These are phyloP conservation scores for Alternaria solani DNA, from an alignment of 2,329 filamentous ascomycete species.

Conservation along the genomic window DNA sequence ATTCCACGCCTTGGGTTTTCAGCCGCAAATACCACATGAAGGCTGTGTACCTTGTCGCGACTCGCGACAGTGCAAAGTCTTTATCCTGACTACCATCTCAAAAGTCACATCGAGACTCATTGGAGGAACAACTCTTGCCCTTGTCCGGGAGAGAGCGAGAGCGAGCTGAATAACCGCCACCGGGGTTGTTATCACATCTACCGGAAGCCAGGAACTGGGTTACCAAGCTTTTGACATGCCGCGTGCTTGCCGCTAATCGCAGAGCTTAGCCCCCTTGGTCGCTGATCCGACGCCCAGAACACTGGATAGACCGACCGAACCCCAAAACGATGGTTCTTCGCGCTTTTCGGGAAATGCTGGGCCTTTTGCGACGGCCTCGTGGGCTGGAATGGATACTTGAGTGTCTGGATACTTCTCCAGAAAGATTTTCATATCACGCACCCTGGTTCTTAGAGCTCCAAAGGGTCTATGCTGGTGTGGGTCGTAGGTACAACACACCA, in stretches of 20 bases:
- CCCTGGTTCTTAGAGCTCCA: conserved; percentile 4
- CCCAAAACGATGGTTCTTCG: not conserved
- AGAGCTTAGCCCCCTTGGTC: conserved; percentile 10
- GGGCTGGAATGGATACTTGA: not conserved
- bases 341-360: not conserved
- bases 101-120: not conserved
- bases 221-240: conserved; percentile 12
- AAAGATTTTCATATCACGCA: conserved; percentile 1
- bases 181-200: not conserved
- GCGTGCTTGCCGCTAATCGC: not conserved
- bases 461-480: not conserved
- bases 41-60: not conserved
- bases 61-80: not conserved
- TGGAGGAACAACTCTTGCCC: conserved; percentile 2
- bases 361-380: not conserved
- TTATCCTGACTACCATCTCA: not conserved
- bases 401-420: not conserved
- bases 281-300: conserved; percentile 11
- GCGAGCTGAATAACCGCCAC: not conserved
- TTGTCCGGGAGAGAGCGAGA: not conserved
- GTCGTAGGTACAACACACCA: conserved; percentile 3
- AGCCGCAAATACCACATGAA: not conserved
- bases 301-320: conserved; percentile 1
- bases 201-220: conserved; percentile 3
- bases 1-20: not conserved